A percentile compares a stretch with the other conserved stretches of the same genome.
These are phyloP conservation scores for Saprolegnia diclina DNA, from an alignment of 352 stramenopile species.

Conservation along the genomic window DNA sequence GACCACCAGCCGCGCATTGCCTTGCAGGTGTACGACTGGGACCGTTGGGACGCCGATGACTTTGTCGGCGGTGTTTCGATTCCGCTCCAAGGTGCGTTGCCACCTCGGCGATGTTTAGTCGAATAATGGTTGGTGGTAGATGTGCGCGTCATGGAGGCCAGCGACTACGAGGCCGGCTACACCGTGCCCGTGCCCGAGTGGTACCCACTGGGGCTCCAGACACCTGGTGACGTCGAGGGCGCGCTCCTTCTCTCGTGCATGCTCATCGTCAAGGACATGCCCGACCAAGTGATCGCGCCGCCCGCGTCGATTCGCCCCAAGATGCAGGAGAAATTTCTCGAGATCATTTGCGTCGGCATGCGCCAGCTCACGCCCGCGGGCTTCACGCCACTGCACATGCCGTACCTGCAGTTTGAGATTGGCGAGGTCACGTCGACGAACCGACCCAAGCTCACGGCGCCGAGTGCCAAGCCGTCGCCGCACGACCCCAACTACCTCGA, in stretches of 20 bases:
- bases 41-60: conserved; percentile 65
- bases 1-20: conserved; percentile 64
- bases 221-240: conserved; percentile 53
- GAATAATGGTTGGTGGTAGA: conserved; percentile 47
- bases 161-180: conserved; percentile 58
- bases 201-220: conserved; percentile 57
- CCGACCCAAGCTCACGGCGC: conserved; percentile 41
- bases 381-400: conserved; percentile 79
- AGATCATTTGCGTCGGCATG: conserved; percentile 77
- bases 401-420: conserved; percentile 53
- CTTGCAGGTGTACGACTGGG: conserved; percentile 70
- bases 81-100: conserved; percentile 15
- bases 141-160: conserved; percentile 51
- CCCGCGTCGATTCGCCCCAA: conserved; percentile 53
- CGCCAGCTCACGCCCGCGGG: conserved; percentile 68
- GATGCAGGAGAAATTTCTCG: conserved; percentile 60
- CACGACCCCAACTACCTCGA: conserved; percentile 87
- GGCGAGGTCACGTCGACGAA: conserved; percentile 23
- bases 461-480: conserved; percentile 67
- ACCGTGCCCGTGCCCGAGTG: conserved; percentile 55
- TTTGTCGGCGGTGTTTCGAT: conserved; percentile 46
- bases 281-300: conserved; percentile 48
- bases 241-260: conserved; percentile 76
- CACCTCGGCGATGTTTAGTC: not conserved
- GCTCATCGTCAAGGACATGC: conserved; percentile 60